Base-by-base conservation (phyloP, 2,329 filamentous ascomycete species). In the Colletotrichum chrysophilum region DNA sequence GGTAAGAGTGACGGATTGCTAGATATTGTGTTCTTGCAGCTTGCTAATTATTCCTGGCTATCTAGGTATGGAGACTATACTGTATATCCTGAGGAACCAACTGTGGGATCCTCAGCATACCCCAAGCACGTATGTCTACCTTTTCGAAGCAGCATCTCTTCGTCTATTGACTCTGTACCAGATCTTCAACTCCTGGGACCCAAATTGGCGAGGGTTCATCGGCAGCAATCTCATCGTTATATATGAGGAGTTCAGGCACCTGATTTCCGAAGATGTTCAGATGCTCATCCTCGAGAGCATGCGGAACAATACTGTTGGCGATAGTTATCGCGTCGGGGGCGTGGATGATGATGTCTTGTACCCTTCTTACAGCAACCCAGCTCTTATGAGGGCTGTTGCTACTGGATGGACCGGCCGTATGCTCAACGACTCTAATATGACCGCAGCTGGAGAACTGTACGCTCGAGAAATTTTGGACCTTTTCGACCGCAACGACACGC, bases 151-250 rank as follows among this genome's bases (percentile, higher is more conserved):
- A 58, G 14, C 8, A 10, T 9, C 5, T 14, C 8, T 21, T 9
- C 12, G 9, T 24, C 8, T 5, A 8, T 38, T 10, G 43, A 7
- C 9, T 5, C 1, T 14, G 4, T 72, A 86, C 8, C 78, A 82
- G 12, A 89, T 90, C 34, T 91, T 92, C 79, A 86, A 88, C 68
- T 87, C 87, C 0, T 93, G 90, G 89, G 91, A 93, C 77, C 91
- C 91, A 1, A 93, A 93, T 74, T 93, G 91, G 91, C 85, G 91
- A 68, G 91, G 91, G 1, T 93, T 93, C 72, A 86, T 93, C 34
- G 90, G 90, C 9, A 91, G 89, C 0, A 87, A 89, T 0, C 86
- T 93, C 14, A 88, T 93, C n/a, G 82, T 92, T 26, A 88, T 88
- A 30, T 84, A 91, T 21, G 91, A 93, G 79, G 91, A 93, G 76